These are phyloP conservation scores for Chrysopogon serrulatus DNA, from an alignment of 176 grass and related monocot genomes.

Conservation along the genomic window DNA sequence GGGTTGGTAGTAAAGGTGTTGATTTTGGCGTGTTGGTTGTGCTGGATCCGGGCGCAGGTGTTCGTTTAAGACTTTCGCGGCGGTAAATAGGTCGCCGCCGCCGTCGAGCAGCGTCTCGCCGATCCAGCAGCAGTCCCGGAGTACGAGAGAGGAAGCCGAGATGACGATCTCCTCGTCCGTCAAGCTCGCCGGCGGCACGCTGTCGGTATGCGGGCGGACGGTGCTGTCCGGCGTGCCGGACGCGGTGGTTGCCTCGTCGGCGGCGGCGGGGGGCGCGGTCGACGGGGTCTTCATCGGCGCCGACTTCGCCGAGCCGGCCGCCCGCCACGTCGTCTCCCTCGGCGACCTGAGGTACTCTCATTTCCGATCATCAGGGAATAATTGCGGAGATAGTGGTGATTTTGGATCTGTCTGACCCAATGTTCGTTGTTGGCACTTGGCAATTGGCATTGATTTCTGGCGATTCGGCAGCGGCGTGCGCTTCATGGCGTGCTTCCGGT, in stretches of 20 bases:
- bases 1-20: background rate
- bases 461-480: conserved; percentile 42
- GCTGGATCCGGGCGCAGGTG: background rate
- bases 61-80: background rate
- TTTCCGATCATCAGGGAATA: background rate
- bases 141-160: background rate
- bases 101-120: background rate
- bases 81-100: background rate
- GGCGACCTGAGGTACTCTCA: conserved; percentile 53
- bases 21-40: background rate
- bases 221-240: conserved; percentile 65
- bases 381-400: background rate
- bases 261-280: conserved; percentile 47
- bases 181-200: conserved; percentile 46
- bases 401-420: background rate
- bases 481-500: conserved; percentile 82
- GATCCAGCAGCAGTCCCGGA: background rate
- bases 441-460: background rate
- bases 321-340: conserved; percentile 71
- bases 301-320: conserved; percentile 29
- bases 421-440: background rate
- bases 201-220: conserved; percentile 43
- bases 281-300: conserved; percentile 85
- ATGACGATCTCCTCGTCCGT: conserved; percentile 71
- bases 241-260: conserved; percentile 47